phyloP scores from a whole-genome alignment of 176 grass and related monocot genomes.

The Paspalum notatum region DNA sequence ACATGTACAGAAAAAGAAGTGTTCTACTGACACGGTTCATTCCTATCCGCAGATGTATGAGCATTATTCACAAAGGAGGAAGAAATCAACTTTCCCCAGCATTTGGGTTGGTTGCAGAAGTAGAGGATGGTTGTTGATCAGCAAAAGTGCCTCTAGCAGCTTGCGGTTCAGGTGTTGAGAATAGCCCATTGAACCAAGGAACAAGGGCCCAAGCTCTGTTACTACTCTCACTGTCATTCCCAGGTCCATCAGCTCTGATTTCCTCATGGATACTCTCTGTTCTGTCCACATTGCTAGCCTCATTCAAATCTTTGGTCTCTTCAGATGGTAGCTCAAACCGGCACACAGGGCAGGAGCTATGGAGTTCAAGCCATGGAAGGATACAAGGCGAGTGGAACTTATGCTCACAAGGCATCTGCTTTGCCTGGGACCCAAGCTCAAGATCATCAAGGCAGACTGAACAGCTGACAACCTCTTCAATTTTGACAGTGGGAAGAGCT shows the following conservation, averaged over 20 bases:
- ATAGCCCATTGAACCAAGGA: slow-evolving; percentile 77
- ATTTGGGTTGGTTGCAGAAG: slow-evolving; percentile 49
- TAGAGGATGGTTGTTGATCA: slow-evolving; percentile 43
- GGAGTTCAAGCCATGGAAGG: slow-evolving; percentile 94
- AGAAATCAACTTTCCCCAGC: slow-evolving; percentile 49
- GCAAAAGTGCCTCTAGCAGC: slow-evolving; percentile 35
- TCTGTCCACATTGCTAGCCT: slow-evolving; percentile 50
- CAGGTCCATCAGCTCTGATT: slow-evolving; percentile 35
- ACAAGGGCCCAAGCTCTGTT: slow-evolving; percentile 66
- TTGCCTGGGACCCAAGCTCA: slow-evolving; percentile 69
- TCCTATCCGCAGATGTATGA: slow-evolving; percentile 33
- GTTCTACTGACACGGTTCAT: slow-evolving; percentile 24
- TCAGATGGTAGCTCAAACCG: slow-evolving; percentile 78
- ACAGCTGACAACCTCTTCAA: slow-evolving; percentile 71
- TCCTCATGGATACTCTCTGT: slow-evolving; percentile 41
- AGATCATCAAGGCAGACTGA: slow-evolving; percentile 95
- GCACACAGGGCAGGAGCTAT: slow-evolving; percentile 92
- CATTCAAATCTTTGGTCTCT: slow-evolving; percentile 68
- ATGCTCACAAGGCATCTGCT: slow-evolving; percentile 91
- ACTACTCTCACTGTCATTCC: slow-evolving; percentile 44
- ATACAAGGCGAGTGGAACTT: slow-evolving; percentile 89
- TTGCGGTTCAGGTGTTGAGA: slow-evolving; percentile 54
- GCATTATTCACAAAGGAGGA: slow-evolving; percentile 45
- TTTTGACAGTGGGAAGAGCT: slow-evolving; percentile 76
- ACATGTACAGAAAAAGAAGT: slow-evolving; percentile 25